Base-by-base conservation (phyloP, 2,329 filamentous ascomycete genomes). In the Pseudocercospora cruenta region DNA sequence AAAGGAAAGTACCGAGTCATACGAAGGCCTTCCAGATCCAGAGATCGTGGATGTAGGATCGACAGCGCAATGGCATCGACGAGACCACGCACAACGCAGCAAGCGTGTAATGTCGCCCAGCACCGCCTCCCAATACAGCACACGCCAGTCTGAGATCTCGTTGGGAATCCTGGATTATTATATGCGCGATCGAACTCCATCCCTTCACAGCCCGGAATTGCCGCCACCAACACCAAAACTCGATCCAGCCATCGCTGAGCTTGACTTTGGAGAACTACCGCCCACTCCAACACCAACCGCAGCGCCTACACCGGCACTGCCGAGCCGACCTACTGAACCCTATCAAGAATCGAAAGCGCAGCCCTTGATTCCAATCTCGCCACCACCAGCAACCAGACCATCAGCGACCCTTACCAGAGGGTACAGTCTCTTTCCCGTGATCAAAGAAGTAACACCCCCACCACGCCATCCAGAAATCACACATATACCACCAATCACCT, bases 81-180 rank as follows among this genome's bases (percentile, higher is more conserved):
- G 69, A 47, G 66, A 64, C 39, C 63, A 39, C 3, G 39, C 57
- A 10, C 21, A 62, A 26, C 62, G 49, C 33, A 65, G 19, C 39
- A 45, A 51, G 24, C 31, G 58, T 21, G 58, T 63, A 39, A 45
- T 58, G 2, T 68, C 71, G 5, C 68, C 67, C 6, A 70, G 68
- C 19, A 58, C 68, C 1, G 39, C 65, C 12, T 74, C 73, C 1
- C 67, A 65, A 51, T 63, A 58, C 60, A 71, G 67, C 36, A 63
- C 69, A 7, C 60, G 68, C 33, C 72, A 71, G 43, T 76, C 74
- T 2, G 73, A 75, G 58, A 70, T 74, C 39, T 76, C 74, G 2
- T 69, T 74, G 16, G 74, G 74, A 6, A 72, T 76, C n/a, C 26
- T 76, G 19, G 75, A 77, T 58, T 76, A 73, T 58, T 76, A 76